Evolutionary conservation across 179 eudicot species (phyloP).

Genomic region (Vitellaria paradoxa): DNA sequence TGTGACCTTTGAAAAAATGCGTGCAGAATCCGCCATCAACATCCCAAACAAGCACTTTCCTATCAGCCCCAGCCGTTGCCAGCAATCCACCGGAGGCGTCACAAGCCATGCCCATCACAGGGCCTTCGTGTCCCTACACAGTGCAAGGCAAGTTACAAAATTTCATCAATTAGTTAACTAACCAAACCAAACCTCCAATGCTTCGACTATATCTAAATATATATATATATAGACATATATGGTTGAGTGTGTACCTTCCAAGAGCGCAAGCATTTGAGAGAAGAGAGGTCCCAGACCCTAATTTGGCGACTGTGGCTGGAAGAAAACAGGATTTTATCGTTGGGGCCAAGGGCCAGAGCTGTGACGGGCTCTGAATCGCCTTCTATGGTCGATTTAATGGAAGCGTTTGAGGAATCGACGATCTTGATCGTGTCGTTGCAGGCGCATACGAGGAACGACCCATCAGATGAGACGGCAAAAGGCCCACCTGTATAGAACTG

Average conservation of each 20-base stretch:
- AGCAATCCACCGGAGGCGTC: slow-evolving; percentile 91
- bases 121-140: slow-evolving; percentile 89
- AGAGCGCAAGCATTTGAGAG: slow-evolving; percentile 76
- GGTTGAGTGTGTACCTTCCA: slow-evolving; percentile 74
- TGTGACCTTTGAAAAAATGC: slow-evolving; percentile 90
- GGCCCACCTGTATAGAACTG: slow-evolving; percentile 95
- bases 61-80: slow-evolving; percentile 92
- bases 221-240: background rate
- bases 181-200: slow-evolving; percentile 2
- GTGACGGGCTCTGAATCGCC: slow-evolving; percentile 82
- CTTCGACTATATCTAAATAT: background rate
- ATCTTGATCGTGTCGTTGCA: slow-evolving; percentile 77
- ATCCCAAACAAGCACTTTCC: slow-evolving; percentile 95
- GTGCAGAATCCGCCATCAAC: slow-evolving; percentile 93
- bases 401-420: slow-evolving; percentile 68
- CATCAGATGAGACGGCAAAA: slow-evolving; percentile 72
- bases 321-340: slow-evolving; percentile 65
- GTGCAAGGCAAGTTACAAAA: background rate
- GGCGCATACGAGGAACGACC: slow-evolving; percentile 69
- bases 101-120: slow-evolving; percentile 89
- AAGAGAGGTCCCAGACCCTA: slow-evolving; percentile 83
- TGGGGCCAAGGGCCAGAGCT: slow-evolving; percentile 68
- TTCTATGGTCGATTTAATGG: slow-evolving; percentile 66
- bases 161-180: background rate
- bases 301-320: slow-evolving; percentile 77